Conservation (phyloP, 2,329 filamentous ascomycete species). For the Daldinia eschscholtzii region DNA sequence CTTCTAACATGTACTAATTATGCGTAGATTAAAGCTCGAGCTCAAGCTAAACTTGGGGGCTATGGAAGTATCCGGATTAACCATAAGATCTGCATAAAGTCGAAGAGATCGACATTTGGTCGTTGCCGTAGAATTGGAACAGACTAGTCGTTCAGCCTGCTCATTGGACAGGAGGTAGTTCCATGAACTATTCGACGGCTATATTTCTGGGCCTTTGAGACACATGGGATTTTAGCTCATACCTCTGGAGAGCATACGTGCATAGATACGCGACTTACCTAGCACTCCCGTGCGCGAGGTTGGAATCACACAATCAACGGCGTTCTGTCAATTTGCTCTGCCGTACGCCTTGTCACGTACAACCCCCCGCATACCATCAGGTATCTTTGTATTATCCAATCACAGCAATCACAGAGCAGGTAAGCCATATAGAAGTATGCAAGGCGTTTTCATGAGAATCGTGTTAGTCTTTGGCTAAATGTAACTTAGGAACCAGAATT, state of each 20-base stretch:
- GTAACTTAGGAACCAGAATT: slow-evolving; percentile 12
- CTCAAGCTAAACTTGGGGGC: slow-evolving; percentile 25
- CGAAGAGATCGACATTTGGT: slow-evolving; percentile 34
- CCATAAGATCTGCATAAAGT: slow-evolving; percentile 41
- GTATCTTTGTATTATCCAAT: slow-evolving; percentile 24
- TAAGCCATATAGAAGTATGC: slow-evolving; percentile 19
- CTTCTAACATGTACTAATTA: slow-evolving; percentile 10
- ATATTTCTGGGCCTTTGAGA: slow-evolving; percentile 27
- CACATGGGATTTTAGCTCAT: slow-evolving; percentile 23
- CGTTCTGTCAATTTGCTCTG: slow-evolving; percentile 37
- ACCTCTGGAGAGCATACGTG: slow-evolving; percentile 24
- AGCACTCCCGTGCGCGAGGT: slow-evolving; percentile 28
- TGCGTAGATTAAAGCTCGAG: slow-evolving; percentile 25
- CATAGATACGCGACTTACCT: slow-evolving; percentile 27
- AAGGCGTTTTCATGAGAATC: slow-evolving; percentile 14
- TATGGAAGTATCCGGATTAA: slow-evolving; percentile 37
- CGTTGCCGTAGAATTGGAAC: slow-evolving; percentile 31
- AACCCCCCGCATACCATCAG: slow-evolving; percentile 23
- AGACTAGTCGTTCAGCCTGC: slow-evolving; percentile 3
- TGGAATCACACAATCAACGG: slow-evolving; percentile 36
- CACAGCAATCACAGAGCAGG: slow-evolving; percentile 16
- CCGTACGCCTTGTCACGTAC: slow-evolving; percentile 40
- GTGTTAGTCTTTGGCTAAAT: background rate
- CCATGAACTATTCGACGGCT: slow-evolving; percentile 16
- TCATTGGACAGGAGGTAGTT: slow-evolving; percentile 25